phyloP scores from a whole-genome alignment of 192 early-diverging fungal genomes.

The Allomyces arbusculus region DNA sequence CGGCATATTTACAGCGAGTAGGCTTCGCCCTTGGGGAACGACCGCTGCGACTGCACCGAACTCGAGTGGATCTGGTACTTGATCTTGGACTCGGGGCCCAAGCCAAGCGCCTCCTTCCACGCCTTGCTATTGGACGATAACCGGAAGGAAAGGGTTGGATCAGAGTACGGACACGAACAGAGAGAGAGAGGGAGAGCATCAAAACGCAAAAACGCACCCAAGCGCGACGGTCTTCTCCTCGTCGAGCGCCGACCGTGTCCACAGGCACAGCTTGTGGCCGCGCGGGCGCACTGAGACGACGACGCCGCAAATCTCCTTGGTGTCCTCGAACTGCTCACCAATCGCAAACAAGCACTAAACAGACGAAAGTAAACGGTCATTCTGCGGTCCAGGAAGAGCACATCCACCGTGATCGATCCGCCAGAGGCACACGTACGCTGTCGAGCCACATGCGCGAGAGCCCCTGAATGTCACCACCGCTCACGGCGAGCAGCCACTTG shows the following conservation, averaged over 20 bases:
- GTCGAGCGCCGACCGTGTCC: slow-evolving; percentile 47
- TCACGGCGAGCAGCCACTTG: slow-evolving; percentile 65
- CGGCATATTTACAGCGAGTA: background rate
- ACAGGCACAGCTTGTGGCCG: slow-evolving; percentile 66
- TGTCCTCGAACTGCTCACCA: slow-evolving; percentile 61
- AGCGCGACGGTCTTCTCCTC: slow-evolving; percentile 20
- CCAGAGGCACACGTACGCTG: slow-evolving; percentile 27
- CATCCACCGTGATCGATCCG: slow-evolving; percentile 3
- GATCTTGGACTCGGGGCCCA: background rate
- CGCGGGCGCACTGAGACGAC: slow-evolving; percentile 70
- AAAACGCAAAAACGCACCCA: slow-evolving; percentile 20
- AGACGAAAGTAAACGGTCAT: background rate
- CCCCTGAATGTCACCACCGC: slow-evolving; percentile 46
- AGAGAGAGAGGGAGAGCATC: background rate
- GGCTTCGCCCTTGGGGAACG: background rate
- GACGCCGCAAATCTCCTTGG: slow-evolving; percentile 66
- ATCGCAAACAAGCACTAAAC: slow-evolving; percentile 65
- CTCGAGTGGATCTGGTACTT: background rate
- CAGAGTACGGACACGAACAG: background rate
- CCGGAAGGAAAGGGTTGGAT: no score
- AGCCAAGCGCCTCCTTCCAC: background rate
- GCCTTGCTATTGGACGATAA: background rate
- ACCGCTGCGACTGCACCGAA: background rate
- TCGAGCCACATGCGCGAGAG: slow-evolving; percentile 73
- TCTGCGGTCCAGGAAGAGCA: slow-evolving; percentile 2